A percentile compares a stretch with the other conserved stretches of the same genome.
phyloP scores from a whole-genome alignment of 176 grass and related monocot genomes.

The Dendrocalamus sinicus region DNA sequence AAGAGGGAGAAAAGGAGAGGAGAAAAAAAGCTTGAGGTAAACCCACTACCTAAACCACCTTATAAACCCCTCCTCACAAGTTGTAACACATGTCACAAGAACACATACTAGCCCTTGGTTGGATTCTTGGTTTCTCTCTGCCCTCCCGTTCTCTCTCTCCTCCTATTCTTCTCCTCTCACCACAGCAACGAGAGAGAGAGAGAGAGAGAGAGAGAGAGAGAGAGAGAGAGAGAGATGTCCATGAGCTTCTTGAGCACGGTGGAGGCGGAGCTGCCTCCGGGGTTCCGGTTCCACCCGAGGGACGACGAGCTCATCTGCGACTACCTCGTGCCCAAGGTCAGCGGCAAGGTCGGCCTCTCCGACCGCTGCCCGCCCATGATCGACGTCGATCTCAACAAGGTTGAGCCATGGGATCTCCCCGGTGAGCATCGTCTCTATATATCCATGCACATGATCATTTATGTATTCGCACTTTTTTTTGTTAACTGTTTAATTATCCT shows the following conservation, averaged over 20 bases:
- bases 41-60: conserved; percentile 70
- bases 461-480: not conserved
- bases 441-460: not conserved
- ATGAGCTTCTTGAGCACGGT: conserved; percentile 97
- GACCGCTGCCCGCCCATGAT: conserved; percentile 60
- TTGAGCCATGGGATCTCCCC: conserved; percentile 93
- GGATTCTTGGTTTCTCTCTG: not conserved
- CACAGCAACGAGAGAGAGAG: not conserved
- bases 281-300: conserved; percentile 92
- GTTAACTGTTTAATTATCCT: not conserved
- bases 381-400: conserved; percentile 91
- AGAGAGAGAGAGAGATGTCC: conserved; percentile 22
- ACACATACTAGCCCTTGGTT: not conserved
- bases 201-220: not conserved
- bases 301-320: conserved; percentile 97
- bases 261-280: conserved; percentile 83
- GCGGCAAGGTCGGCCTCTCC: conserved; percentile 45
- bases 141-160: conserved; percentile 28
- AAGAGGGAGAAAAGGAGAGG: not conserved
- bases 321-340: conserved; percentile 73
- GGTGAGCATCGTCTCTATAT: conserved; percentile 47
- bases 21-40: conserved; percentile 51
- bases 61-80: conserved; percentile 57
- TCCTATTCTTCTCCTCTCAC: not conserved
- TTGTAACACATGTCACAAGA: conserved; percentile 41